Base-by-base conservation (phyloP, 139 green algal genomes). In the Deuterostichococcus epilithicus region DNA sequence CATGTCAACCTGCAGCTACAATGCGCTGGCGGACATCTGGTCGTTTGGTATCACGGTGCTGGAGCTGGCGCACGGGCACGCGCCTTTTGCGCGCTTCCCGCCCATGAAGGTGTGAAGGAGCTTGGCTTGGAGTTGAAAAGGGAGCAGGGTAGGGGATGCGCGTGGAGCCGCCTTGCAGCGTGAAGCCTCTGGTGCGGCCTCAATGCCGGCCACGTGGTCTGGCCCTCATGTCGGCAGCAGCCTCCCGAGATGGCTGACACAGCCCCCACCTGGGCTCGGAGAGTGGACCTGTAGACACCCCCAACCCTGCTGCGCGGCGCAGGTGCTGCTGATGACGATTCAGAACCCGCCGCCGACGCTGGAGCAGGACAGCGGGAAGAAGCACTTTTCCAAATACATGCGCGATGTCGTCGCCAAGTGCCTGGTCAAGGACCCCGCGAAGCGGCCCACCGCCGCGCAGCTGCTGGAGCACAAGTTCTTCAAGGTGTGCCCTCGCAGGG, bases 391-490 rank as follows among this genome's bases (percentile, higher is more conserved):
- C 37, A 83, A 83, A 74, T 72, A 70, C 28, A 96, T 99, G 86
- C 87, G 94, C 30, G 94, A 99, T 75, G 82, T 99, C 65, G 97
- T 99, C 70, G 84, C 86, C 25, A 88, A 92, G 68, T 99, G 96
- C 87, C 82, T 99, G 77, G 88, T 98, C 72, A 99, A 99, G 82
- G 94, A 99, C 75, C 91, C 92, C 0, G 71, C 78, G 36, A 91
- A 93, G 79, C 83, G 96, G 5, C 96, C 96, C 59, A 91, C 92
- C 3, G 95, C 96, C 1, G 82, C 90, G 1, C 92, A 98, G 78
- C 90, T 99, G 74, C 86, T 99, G 69, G 93, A 99, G 75, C 92
- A 98, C 86, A 95, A 93, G 83, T 99, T 99, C 81, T 98, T 99
- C 88, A 99, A 98, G 88, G 84, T 88, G 78, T 26, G 77, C 58